Conservation (phyloP, 192 early-diverging fungal genomes). For the Umbelopsis sp. region DNA sequence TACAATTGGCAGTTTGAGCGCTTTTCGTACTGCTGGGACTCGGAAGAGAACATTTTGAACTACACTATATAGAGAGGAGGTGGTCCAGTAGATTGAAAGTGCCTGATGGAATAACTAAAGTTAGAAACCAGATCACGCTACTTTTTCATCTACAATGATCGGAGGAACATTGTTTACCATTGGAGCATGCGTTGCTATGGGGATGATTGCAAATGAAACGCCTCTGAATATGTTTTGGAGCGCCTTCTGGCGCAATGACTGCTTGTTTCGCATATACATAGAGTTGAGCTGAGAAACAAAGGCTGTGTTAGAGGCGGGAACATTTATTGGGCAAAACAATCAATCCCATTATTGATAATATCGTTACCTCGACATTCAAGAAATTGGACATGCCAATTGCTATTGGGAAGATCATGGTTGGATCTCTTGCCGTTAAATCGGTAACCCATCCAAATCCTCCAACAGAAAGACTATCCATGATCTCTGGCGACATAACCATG, state of each 20-base stretch:
- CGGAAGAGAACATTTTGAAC: slow-evolving; percentile 63
- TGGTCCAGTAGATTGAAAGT: slow-evolving; percentile 70
- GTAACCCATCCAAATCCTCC: slow-evolving; percentile 69
- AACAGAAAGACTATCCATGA: slow-evolving; percentile 46
- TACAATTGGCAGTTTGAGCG: slow-evolving; percentile 10
- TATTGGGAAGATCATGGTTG: slow-evolving; percentile 69
- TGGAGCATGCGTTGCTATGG: slow-evolving; percentile 69
- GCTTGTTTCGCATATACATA: slow-evolving; percentile 38
- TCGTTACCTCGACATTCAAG: slow-evolving; percentile 69
- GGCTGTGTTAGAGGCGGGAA: too few relatives aligned
- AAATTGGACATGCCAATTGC: slow-evolving; percentile 64
- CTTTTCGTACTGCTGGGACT: slow-evolving; percentile 38
- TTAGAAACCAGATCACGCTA: slow-evolving; percentile 2
- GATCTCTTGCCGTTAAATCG: slow-evolving; percentile 63
- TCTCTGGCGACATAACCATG: slow-evolving; percentile 58
- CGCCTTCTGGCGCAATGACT: slow-evolving; percentile 41
- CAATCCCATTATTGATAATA: neutral
- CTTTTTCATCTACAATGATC: slow-evolving; percentile 19
- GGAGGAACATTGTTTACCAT: slow-evolving; percentile 35
- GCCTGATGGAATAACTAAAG: slow-evolving; percentile 37
- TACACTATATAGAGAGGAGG: slow-evolving; percentile 66
- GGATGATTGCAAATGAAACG: slow-evolving; percentile 62
- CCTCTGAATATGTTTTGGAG: slow-evolving; percentile 54
- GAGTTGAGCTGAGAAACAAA: slow-evolving; percentile 43
- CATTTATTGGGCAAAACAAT: neutral